Conservation (phyloP, 1,284 basidiomycete species). For the Xanthoconium separans region DNA sequence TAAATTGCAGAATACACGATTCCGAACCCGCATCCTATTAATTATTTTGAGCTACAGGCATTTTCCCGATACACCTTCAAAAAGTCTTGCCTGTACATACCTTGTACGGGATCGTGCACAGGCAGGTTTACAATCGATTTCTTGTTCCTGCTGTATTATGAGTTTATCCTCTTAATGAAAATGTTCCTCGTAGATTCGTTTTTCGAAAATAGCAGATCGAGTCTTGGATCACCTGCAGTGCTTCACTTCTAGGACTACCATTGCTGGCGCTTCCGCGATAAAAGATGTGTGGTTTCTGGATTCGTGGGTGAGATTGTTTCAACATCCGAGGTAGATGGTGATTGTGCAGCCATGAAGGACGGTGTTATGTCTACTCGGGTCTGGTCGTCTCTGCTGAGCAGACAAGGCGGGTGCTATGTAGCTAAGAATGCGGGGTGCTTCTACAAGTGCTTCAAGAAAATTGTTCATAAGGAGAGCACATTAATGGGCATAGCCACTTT, state of each 20-base stretch:
- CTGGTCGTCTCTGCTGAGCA: not conserved
- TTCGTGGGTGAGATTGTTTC: constrained; percentile 11
- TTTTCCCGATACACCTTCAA: constrained; percentile 31
- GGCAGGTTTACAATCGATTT: constrained; percentile 35
- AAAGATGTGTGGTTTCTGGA: not conserved
- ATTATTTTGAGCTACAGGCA: constrained; percentile 34
- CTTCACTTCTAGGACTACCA: constrained; percentile 1
- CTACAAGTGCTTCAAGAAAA: too few relatives aligned
- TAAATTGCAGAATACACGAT: constrained; percentile 29
- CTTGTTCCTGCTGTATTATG: constrained; percentile 31
- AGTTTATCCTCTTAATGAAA: constrained; percentile 28
- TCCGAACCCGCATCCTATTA: constrained; percentile 24
- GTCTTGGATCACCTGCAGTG: constrained; percentile 15
- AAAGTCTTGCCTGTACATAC: constrained; percentile 34
- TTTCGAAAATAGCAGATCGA: constrained; percentile 20
- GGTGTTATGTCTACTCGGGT: not conserved
- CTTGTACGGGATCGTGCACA: constrained; percentile 32
- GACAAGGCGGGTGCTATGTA: too few relatives aligned
- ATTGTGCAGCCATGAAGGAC: not conserved
- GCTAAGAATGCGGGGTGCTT: too few relatives aligned
- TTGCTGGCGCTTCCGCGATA: not conserved
- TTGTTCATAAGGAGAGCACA: too few relatives aligned
- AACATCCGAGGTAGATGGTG: not conserved
- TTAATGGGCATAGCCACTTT: too few relatives aligned
- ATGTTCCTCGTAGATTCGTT: constrained; percentile 33